phyloP scores from a whole-genome alignment of 148 eudicot genomes.

The Silene conica region DNA sequence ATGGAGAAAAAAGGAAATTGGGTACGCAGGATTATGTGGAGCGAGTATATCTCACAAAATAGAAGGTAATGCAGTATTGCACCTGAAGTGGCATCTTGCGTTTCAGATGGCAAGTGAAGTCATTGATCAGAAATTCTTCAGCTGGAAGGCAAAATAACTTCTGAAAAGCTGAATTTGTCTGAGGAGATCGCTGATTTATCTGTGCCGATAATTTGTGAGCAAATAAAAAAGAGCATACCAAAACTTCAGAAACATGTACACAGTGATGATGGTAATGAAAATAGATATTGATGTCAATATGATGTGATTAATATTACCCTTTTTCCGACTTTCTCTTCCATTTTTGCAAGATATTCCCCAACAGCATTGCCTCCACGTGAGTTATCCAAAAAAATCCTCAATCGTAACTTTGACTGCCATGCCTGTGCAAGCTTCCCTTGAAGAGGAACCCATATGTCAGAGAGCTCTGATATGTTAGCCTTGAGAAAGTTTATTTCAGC shows the following conservation, averaged over 20 bases:
- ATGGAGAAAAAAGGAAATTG: not conserved
- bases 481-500: conserved; percentile 82
- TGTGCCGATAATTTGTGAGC: conserved; percentile 24
- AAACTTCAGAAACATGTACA: not conserved
- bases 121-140: conserved; percentile 97
- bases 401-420: conserved; percentile 85
- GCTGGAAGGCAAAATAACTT: conserved; percentile 90
- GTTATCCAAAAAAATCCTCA: conserved; percentile 83
- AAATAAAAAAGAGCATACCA: conserved; percentile 4
- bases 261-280: not conserved
- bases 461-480: conserved; percentile 71
- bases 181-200: conserved; percentile 90
- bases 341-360: conserved; percentile 72
- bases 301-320: conserved; percentile 46
- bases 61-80: conserved; percentile 23
- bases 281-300: conserved; percentile 1
- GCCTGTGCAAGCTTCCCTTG: conserved; percentile 93
- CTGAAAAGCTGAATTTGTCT: conserved; percentile 95
- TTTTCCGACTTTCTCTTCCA: conserved; percentile 98
- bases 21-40: not conserved
- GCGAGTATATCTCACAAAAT: not conserved
- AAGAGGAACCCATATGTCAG: conserved; percentile 89
- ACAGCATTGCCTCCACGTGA: conserved; percentile 66
- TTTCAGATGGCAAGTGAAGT: conserved; percentile 89
- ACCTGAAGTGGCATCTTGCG: conserved; percentile 98